Evolutionary conservation across 148 eudicot genomes (phyloP).

Genomic region (Rhododendron ovatum): DNA sequence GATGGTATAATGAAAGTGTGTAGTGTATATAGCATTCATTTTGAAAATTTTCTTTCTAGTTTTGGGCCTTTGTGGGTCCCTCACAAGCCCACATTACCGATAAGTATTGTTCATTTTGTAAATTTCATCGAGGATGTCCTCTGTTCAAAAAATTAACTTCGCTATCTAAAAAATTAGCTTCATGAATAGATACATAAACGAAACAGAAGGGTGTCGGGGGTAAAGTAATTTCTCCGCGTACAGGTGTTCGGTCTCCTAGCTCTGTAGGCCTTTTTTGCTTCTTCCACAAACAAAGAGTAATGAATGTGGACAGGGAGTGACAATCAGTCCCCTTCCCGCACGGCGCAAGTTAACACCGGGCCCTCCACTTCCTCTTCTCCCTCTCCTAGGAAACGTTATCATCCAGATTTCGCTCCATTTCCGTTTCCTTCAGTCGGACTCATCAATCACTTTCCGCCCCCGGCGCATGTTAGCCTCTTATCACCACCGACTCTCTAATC

Average conservation of each 20-base stretch:
- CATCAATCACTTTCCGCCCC: background rate
- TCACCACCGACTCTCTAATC: background rate
- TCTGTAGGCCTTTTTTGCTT: background rate
- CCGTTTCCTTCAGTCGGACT: conserved; percentile 1
- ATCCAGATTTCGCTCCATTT: conserved; percentile 1
- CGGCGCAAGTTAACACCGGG: conserved; percentile 6
- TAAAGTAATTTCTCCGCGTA: background rate
- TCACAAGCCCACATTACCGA: too few relatives aligned
- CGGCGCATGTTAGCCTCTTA: conserved; percentile 3
- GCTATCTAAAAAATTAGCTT: too few relatives aligned
- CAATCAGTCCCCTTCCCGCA: background rate
- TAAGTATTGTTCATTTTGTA: too few relatives aligned
- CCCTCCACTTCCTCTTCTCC: background rate
- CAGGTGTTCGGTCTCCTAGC: background rate
- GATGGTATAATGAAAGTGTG: too few relatives aligned
- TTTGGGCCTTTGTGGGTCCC: too few relatives aligned
- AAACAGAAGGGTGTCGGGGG: too few relatives aligned
- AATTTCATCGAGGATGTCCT: too few relatives aligned
- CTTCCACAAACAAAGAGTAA: background rate
- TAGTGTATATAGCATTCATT: too few relatives aligned
- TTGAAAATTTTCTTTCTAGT: too few relatives aligned
- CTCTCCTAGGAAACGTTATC: background rate
- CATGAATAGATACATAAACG: too few relatives aligned
- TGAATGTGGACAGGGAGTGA: background rate
- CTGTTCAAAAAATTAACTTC: too few relatives aligned